These are phyloP conservation scores for Dictyophora rubrovolvata DNA, from an alignment of 768 basidiomycete species.

Conservation along the genomic window DNA sequence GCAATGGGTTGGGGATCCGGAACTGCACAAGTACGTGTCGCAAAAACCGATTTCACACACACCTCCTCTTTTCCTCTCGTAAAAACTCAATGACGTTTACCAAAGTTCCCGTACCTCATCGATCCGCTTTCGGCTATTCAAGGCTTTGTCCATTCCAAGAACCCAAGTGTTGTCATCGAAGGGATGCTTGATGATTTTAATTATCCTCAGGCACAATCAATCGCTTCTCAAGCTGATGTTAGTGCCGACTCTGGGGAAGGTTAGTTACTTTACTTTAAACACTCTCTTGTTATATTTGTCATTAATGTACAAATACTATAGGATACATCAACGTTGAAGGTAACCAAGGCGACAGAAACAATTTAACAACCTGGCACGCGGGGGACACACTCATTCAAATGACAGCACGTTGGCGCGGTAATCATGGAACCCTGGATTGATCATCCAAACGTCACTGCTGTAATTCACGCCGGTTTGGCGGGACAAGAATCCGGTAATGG, in stretches of 20 bases:
- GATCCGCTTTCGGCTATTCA: slow-evolving; percentile 14
- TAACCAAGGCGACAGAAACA: slow-evolving; percentile 45
- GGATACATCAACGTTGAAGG: slow-evolving; percentile 50
- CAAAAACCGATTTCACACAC: neutral
- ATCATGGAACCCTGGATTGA: slow-evolving; percentile 60
- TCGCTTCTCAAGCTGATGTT: slow-evolving; percentile 41
- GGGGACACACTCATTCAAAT: slow-evolving; percentile 56
- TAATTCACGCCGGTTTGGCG: slow-evolving; percentile 40
- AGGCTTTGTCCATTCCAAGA: neutral
- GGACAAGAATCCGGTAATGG: slow-evolving; percentile 64
- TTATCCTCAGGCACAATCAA: slow-evolving; percentile 1
- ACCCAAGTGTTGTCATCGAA: slow-evolving; percentile 5
- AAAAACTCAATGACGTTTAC: neutral
- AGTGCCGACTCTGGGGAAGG: slow-evolving; percentile 78
- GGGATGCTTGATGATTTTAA: slow-evolving; percentile 9
- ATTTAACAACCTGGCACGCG: slow-evolving; percentile 40
- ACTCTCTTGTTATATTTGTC: neutral
- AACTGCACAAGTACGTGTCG: slow-evolving; percentile 49
- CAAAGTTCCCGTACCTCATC: slow-evolving; percentile 15
- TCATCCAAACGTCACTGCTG: slow-evolving; percentile 46
- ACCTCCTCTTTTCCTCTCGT: neutral
- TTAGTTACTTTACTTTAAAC: neutral
- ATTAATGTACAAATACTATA: neutral
- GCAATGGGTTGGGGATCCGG: slow-evolving; percentile 94
- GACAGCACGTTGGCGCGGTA: slow-evolving; percentile 67